A percentile compares a stretch with the other conserved stretches of the same genome.
phyloP scores from a whole-genome alignment of 345 rosid genomes.

The Sisymbrium altissimum region DNA sequence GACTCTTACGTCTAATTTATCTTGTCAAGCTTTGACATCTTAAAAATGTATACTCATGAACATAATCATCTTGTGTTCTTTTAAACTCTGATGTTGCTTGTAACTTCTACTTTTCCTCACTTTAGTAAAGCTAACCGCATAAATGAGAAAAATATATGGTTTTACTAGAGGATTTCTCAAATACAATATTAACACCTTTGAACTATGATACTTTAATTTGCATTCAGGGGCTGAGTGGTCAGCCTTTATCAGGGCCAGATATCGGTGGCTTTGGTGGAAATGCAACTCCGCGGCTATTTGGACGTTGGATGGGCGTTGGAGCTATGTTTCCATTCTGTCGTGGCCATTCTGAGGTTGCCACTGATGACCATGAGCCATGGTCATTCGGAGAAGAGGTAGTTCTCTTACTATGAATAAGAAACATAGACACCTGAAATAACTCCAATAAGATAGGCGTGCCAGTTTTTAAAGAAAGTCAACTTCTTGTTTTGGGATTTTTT shows the following conservation, averaged over 20 bases:
- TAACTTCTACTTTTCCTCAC: too few relatives aligned
- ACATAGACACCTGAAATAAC: too few relatives aligned
- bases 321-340: conserved; percentile 92
- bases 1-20: background rate
- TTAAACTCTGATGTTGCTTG: too few relatives aligned
- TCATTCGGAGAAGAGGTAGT: conserved; percentile 84
- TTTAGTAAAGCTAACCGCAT: background rate
- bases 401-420: background rate
- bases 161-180: background rate
- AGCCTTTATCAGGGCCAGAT: conserved; percentile 94
- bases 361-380: conserved; percentile 90
- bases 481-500: background rate
- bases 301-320: conserved; percentile 94
- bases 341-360: conserved; percentile 68
- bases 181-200: background rate
- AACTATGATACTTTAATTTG: too few relatives aligned
- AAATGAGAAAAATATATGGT: background rate
- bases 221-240: conserved; percentile 84
- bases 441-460: background rate
- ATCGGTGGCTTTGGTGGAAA: conserved; percentile 90
- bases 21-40: background rate
- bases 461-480: background rate
- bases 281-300: conserved; percentile 82
- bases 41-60: background rate
- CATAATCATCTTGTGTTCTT: background rate